Evolutionary conservation across 148 eudicot species (phyloP).

Genomic region (Rhododendron ferrugineum): DNA sequence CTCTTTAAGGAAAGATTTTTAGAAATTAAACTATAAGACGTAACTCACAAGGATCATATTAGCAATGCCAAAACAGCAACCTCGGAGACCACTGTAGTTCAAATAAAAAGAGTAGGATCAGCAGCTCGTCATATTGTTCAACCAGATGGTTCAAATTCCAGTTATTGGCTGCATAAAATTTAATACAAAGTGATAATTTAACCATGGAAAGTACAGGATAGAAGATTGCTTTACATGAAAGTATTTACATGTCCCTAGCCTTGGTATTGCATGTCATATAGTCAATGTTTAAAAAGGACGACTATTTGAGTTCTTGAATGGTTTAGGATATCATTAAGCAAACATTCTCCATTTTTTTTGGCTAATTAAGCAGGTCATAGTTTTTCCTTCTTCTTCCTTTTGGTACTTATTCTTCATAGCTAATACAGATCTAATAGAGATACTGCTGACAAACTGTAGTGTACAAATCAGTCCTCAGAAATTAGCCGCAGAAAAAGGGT

Average conservation of each 20-base stretch:
- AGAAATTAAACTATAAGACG: not conserved
- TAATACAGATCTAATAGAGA: not conserved
- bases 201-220: not conserved
- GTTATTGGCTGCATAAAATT: not conserved
- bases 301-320: not conserved
- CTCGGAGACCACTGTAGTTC: constrained; percentile 75
- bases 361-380: not conserved
- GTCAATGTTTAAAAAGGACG: not conserved
- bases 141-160: constrained; percentile 14
- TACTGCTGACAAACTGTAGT: not conserved
- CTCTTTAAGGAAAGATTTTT: not conserved
- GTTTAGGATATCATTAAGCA: not conserved
- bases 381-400: not conserved
- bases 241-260: not conserved
- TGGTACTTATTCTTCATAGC: not conserved
- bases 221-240: not conserved
- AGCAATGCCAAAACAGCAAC: constrained; percentile 90
- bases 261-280: not conserved
- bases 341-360: not conserved
- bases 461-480: not conserved
- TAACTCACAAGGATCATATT: constrained; percentile 97
- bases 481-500: not conserved
- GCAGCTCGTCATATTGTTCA: not conserved
- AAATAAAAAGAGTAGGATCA: constrained; percentile 24
- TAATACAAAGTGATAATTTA: not conserved